phyloP scores from a whole-genome alignment of 163 green algal genomes.

The Scenedesmus sp. region DNA sequence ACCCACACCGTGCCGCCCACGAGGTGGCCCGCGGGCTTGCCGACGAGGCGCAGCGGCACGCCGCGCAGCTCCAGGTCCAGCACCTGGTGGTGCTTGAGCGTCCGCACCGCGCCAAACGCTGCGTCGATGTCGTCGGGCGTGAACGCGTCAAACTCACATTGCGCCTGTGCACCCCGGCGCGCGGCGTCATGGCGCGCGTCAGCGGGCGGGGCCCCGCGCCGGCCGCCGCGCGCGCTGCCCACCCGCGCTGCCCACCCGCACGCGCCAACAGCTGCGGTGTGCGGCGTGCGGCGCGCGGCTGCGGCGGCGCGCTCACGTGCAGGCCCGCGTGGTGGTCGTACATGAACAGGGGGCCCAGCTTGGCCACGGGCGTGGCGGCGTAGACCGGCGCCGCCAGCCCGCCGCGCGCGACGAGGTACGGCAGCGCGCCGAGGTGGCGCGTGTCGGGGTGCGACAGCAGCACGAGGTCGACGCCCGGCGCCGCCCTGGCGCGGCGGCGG shows the following conservation, averaged over 20 bases:
- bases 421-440: slow-evolving; percentile 85
- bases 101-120: slow-evolving; percentile 70
- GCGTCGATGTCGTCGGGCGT: slow-evolving; percentile 86
- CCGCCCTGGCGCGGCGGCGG: slow-evolving; percentile 32
- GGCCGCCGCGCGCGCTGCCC: no score
- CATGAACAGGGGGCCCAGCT: slow-evolving; percentile 87
- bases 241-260: no score
- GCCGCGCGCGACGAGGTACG: slow-evolving; percentile 75
- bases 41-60: background rate
- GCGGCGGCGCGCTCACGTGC: slow-evolving; percentile 1
- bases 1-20: slow-evolving; percentile 90
- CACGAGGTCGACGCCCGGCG: slow-evolving; percentile 72
- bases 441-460: slow-evolving; percentile 88
- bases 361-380: slow-evolving; percentile 81
- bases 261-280: no score
- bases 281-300: background rate
- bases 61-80: slow-evolving; percentile 2
- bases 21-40: slow-evolving; percentile 78
- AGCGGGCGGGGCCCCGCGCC: background rate
- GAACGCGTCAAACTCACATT: slow-evolving; percentile 73
- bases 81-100: slow-evolving; percentile 20
- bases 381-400: slow-evolving; percentile 79
- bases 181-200: background rate
- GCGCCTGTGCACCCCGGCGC: slow-evolving; percentile 20
- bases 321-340: slow-evolving; percentile 70